Base-by-base conservation (phyloP, 2,329 filamentous ascomycete species). In the Cladophialophora immunda region DNA sequence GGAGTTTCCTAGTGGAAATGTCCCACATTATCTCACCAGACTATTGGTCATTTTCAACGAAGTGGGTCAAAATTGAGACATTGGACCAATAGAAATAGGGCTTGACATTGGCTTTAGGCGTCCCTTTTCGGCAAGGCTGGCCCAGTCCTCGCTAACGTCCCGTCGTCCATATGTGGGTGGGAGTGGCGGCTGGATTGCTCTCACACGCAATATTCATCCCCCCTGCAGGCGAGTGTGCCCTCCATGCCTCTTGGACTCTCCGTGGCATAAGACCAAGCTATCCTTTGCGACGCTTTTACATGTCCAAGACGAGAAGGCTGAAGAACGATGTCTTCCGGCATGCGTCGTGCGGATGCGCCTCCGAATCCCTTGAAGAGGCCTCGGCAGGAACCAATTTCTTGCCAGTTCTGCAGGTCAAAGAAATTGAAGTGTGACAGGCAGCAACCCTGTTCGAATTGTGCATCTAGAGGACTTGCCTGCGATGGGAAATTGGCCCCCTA, bases 381-480 rank as follows among this genome's bases (percentile, higher is more conserved):
- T 30, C 65, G 78, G 50, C 78, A 80, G 66, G 77, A 79, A 17
- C 79, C 79, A 0, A 78, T 81, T 1, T 81, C 79, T 0, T 81
- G 79, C 57, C 75, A 76, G 13, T 78, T 75, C 8, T 81, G 79
- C 60, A 74, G 78, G 2, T 71, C 73, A 68, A 78, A 78, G 69
- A 80, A 86, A 79, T 82, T 86, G 41, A 86, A 85, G 77, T 87
- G 85, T 73, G 82, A 86, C 53, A 55, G 53, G 3, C 80, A 80
- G 54, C 75, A 79, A 15, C 85, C 85, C 13, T 87, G 85, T 71
- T 80, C 80, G 34, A 82, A 81, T 66, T 87, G 85, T 70, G 72
- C 66, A 0, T 61, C 74, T 4, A 76, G 78, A 15, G 69, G 68
- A 2, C 50, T 79, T 13, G 6, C 54, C 1, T 80, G 79, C 63